Conservation (phyloP, 306 rosid species). For the Luffa aegyptiaca region DNA sequence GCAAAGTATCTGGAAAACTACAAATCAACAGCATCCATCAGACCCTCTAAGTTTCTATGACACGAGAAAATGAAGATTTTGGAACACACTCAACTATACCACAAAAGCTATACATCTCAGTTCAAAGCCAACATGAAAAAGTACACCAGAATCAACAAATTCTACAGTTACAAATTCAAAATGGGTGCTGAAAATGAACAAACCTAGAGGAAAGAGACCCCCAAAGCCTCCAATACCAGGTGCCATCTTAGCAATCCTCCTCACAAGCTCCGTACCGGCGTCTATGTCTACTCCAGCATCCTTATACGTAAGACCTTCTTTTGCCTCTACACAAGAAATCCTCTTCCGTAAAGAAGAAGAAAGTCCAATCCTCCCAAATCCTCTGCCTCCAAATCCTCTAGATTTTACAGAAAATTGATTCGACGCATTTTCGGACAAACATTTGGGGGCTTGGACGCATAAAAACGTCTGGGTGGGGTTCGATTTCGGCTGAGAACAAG, state of each 20-base stretch:
- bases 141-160: not conserved
- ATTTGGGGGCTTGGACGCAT: not conserved
- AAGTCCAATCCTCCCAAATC: not conserved
- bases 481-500: not conserved
- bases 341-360: conserved; percentile 18
- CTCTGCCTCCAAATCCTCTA: not conserved
- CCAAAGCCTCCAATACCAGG: conserved; percentile 96
- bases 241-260: conserved; percentile 80
- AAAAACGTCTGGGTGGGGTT: not conserved
- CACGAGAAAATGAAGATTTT: not conserved
- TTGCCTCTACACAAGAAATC: conserved; percentile 4
- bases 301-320: conserved; percentile 53
- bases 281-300: conserved; percentile 93
- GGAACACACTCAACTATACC: not conserved
- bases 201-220: conserved; percentile 82
- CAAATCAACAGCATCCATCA: conserved; percentile 1
- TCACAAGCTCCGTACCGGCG: conserved; percentile 84
- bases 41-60: not conserved
- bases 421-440: not conserved
- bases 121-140: not conserved
- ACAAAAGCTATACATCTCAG: not conserved
- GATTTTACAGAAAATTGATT: conserved; percentile 4
- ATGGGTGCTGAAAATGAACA: not conserved
- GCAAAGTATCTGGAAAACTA: not conserved
- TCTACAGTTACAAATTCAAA: not conserved